Percentiles rank a stretch among this genome's conserved stretches.
These are phyloP conservation scores for Ajuga reptans DNA, from an alignment of 305 asterid genomes.

Conservation along the genomic window DNA sequence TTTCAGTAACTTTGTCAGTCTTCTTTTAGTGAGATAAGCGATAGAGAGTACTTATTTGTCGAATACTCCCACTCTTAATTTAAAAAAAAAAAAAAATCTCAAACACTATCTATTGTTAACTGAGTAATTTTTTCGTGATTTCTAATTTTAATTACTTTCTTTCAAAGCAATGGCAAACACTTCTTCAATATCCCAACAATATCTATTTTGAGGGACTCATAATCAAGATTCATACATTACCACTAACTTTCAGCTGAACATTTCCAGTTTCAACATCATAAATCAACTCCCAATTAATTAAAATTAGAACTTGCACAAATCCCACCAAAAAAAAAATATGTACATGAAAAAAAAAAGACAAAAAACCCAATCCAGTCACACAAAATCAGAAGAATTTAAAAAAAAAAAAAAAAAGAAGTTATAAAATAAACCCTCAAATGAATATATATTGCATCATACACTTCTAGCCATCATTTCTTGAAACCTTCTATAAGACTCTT, in stretches of 20 bases:
- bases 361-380: background rate
- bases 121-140: no score
- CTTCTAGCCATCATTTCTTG: conserved; percentile 94
- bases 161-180: no score
- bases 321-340: conserved; percentile 15
- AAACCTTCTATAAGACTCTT: conserved; percentile 64
- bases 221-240: conserved; percentile 4
- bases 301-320: conserved; percentile 34
- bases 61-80: no score
- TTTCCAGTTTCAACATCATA: conserved; percentile 4
- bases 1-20: no score
- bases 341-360: background rate
- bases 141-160: no score
- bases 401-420: background rate
- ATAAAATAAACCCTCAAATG: background rate
- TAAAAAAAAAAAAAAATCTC: no score
- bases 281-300: background rate
- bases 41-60: no score
- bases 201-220: conserved; percentile 20
- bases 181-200: no score
- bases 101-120: no score
- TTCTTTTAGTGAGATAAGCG: no score
- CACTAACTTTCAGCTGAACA: conserved; percentile 11
- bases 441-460: conserved; percentile 26
- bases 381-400: conserved; percentile 14